Evolutionary conservation across 305 asterid genomes (phyloP).

Genomic region (Fraxinus nigra): DNA sequence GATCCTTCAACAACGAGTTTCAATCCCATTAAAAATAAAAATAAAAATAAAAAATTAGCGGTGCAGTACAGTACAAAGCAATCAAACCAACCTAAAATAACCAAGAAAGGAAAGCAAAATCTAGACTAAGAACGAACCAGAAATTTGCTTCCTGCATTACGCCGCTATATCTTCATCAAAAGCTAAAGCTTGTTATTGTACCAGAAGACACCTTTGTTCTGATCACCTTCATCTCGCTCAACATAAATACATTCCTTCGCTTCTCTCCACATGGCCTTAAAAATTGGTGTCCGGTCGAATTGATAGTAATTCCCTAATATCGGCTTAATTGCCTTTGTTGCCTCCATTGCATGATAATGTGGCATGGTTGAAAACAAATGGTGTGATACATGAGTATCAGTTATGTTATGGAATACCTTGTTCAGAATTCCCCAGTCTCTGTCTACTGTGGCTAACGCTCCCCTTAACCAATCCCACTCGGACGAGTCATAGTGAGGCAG

Average conservation of each 20-base stretch:
- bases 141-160: not conserved
- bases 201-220: conserved; percentile 43
- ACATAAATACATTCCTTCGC: conserved; percentile 43
- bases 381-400: conserved; percentile 46
- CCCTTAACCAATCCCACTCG: conserved; percentile 50
- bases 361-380: conserved; percentile 50
- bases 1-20: not conserved
- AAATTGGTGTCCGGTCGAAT: conserved; percentile 35
- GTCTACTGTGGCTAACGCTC: conserved; percentile 43
- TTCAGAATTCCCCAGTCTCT: conserved; percentile 45
- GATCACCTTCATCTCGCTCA: conserved; percentile 36
- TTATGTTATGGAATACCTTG: conserved; percentile 44
- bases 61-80: not conserved
- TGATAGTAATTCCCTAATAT: conserved; percentile 42
- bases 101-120: not conserved
- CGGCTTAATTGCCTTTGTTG: conserved; percentile 43
- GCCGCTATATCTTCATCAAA: not conserved
- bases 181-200: conserved; percentile 39
- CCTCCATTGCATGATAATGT: conserved; percentile 50
- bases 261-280: conserved; percentile 43
- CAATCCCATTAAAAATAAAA: not conserved
- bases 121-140: not conserved
- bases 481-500: conserved; percentile 47
- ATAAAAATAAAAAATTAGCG: not conserved
- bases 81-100: not conserved